Base-by-base conservation (phyloP, 495 filamentous ascomycete species). In the Hypoxylon subgilvum region DNA sequence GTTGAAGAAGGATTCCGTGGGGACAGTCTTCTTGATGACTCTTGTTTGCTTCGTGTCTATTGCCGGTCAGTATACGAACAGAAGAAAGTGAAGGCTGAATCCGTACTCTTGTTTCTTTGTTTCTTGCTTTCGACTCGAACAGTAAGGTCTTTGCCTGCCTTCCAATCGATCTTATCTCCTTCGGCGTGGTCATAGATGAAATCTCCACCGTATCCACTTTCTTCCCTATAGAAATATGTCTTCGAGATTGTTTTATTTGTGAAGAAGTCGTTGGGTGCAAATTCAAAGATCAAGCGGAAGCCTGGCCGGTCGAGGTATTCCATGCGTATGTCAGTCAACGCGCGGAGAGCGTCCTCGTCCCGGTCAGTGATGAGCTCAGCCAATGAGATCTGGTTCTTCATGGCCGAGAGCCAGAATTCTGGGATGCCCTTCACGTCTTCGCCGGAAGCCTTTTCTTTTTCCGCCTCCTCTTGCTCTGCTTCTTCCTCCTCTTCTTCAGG, bases 131-230 rank as follows among this genome's bases (percentile, higher is more conserved):
- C 94, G 43, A 97, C 78, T 61, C 89, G 86, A 45, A 97, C 88
- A 34, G 94, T 99, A 57, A 97, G 81, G 68, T 99, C 94, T 72
- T 96, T 88, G 62, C 87, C 88, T n/a, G 82, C 71, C 79, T 96
- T 97, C 94, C 94, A 99, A 65, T 96, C 87, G 69, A 99, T 96
- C 82, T 93, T 93, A 71, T 96, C 89, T 47, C 95, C 94, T 72
- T 97, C 92, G 57, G 94, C 94, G 70, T 97, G 95, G 72, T 99
- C 94, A 72, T 99, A 99, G 75, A 99, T 97, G 79, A 97, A 99
- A 71, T 99, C 94, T 58, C 94, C 94, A 65, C 91, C 92, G 66
- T 97, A 97, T 32, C 94, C 94, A 70, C 86, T 97, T 84, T 99
- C 95, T 69, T 95, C 92, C 77, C 96, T 95, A 80, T 99, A 99